phyloP scores from a whole-genome alignment of 1,284 basidiomycete genomes.

The Cutaneotrichosporon mucoides region DNA sequence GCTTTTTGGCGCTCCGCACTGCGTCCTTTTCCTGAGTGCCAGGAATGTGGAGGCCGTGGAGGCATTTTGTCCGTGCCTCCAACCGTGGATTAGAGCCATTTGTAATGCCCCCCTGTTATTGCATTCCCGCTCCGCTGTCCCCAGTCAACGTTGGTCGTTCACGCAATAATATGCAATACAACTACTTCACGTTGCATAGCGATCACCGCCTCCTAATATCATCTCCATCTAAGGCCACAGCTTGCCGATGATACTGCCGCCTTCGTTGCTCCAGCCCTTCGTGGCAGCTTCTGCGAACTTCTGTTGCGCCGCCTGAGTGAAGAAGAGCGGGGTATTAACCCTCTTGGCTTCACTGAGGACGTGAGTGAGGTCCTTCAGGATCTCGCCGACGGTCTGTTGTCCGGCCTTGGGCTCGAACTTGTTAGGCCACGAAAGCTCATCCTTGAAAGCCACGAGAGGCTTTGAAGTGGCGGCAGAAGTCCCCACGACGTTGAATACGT shows the following conservation, averaged over 20 bases:
- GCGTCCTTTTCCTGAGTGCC: no score
- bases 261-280: slow-evolving; percentile 2
- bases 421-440: slow-evolving; percentile 5
- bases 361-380: slow-evolving; percentile 12
- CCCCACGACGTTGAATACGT: slow-evolving; percentile 39
- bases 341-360: slow-evolving; percentile 34
- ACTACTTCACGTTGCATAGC: no score
- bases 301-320: slow-evolving; percentile 35
- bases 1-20: no score
- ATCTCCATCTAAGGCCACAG: neutral
- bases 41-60: no score
- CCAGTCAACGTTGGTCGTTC: no score
- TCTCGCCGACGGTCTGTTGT: slow-evolving; percentile 8
- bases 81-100: no score
- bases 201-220: no score
- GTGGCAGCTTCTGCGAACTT: slow-evolving; percentile 24
- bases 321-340: slow-evolving; percentile 33
- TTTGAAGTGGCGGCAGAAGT: slow-evolving; percentile 22
- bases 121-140: no score
- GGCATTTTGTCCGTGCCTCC: no score
- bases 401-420: neutral
- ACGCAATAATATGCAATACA: no score
- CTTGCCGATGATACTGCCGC: slow-evolving; percentile 7
- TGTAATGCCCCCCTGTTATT: no score
- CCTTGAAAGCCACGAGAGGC: slow-evolving; percentile 8